Evolutionary conservation across 2,329 filamentous ascomycete genomes (phyloP).

Genomic region (Colletotrichum trifolii): DNA sequence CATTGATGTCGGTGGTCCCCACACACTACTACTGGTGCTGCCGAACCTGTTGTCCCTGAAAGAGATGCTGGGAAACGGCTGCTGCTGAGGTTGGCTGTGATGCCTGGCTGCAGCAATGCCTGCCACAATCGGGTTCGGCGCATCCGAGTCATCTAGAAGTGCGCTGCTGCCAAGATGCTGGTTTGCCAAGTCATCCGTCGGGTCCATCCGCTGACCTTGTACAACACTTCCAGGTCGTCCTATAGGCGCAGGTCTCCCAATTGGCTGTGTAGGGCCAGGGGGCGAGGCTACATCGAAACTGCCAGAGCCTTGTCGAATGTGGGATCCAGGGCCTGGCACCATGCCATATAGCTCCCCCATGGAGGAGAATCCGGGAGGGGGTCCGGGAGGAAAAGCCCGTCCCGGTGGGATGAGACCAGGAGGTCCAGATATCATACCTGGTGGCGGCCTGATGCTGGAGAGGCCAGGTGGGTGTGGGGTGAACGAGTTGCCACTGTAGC

Average conservation of each 20-base stretch:
- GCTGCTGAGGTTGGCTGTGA: slow-evolving; percentile 62
- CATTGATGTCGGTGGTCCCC: slow-evolving; percentile 50
- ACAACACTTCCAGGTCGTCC: slow-evolving; percentile 83
- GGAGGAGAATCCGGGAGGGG: slow-evolving; percentile 66
- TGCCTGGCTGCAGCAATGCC: slow-evolving; percentile 47
- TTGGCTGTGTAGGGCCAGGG: slow-evolving; percentile 73
- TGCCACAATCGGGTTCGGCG: slow-evolving; percentile 53
- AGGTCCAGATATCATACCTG: slow-evolving; percentile 60
- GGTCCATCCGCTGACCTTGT: slow-evolving; percentile 61
- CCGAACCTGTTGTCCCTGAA: slow-evolving; percentile 55
- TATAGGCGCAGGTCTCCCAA: slow-evolving; percentile 86
- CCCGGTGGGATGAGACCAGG: slow-evolving; percentile 61
- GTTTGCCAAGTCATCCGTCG: slow-evolving; percentile 77
- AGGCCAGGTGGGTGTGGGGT: slow-evolving; percentile 44
- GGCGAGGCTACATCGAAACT: slow-evolving; percentile 69
- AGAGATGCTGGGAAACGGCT: slow-evolving; percentile 52
- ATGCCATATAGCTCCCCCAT: slow-evolving; percentile 54
- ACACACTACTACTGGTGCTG: slow-evolving; percentile 48
- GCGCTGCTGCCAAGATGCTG: slow-evolving; percentile 91
- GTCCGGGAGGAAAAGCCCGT: slow-evolving; percentile 52
- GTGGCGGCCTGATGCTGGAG: slow-evolving; percentile 55
- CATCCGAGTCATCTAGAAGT: slow-evolving; percentile 80
- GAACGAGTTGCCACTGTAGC: too few species aligned
- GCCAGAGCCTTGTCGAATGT: slow-evolving; percentile 81
- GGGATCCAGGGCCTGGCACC: slow-evolving; percentile 60